Percentiles rank a stretch among this genome's conserved stretches.
Evolutionary conservation across 2,329 filamentous ascomycete species (phyloP).

Genomic region (Curvularia eragrostidis): DNA sequence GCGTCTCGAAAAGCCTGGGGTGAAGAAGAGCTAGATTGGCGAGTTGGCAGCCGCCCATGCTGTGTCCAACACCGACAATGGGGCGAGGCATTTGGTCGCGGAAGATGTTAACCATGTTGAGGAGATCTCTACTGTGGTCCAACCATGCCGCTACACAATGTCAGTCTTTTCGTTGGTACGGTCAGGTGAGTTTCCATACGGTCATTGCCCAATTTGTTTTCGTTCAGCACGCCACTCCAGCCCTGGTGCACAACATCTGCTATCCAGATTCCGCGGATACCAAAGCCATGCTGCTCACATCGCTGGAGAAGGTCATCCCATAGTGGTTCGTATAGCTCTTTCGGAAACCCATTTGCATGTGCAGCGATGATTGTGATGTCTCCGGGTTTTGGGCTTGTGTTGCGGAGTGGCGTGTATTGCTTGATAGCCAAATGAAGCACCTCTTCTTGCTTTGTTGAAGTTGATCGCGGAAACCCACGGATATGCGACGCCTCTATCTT

Average conservation of each 20-base stretch:
- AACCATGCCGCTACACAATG: constrained; percentile 73
- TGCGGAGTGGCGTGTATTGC: constrained; percentile 82
- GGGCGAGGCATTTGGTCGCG: constrained; percentile 80
- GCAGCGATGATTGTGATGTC: constrained; percentile 85
- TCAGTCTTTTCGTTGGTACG: constrained; percentile 5
- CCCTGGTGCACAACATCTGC: constrained; percentile 89
- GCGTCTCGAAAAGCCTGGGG: constrained; percentile 76
- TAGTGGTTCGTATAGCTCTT: constrained; percentile 92
- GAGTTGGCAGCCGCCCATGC: constrained; percentile 81
- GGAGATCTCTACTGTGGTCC: constrained; percentile 83
- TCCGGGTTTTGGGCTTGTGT: constrained; percentile 70
- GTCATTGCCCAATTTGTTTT: constrained; percentile 79
- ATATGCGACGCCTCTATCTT: constrained; percentile 72
- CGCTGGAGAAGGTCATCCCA: constrained; percentile 80
- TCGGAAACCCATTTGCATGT: constrained; percentile 92
- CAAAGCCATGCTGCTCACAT: constrained; percentile 65
- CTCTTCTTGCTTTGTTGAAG: constrained; percentile 75
- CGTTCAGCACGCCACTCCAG: constrained; percentile 78
- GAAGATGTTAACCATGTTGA: constrained; percentile 85
- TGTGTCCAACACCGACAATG: constrained; percentile 85
- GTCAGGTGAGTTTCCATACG: constrained; percentile 61
- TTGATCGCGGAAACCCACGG: constrained; percentile 78
- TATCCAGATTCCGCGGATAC: constrained; percentile 85
- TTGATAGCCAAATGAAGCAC: constrained; percentile 77
- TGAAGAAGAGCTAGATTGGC: constrained; percentile 76